Evolutionary conservation across 768 basidiomycete genomes (phyloP), one percentile per base, ranked within the genome.

Genomic region (Russula dissimulans): DNA sequence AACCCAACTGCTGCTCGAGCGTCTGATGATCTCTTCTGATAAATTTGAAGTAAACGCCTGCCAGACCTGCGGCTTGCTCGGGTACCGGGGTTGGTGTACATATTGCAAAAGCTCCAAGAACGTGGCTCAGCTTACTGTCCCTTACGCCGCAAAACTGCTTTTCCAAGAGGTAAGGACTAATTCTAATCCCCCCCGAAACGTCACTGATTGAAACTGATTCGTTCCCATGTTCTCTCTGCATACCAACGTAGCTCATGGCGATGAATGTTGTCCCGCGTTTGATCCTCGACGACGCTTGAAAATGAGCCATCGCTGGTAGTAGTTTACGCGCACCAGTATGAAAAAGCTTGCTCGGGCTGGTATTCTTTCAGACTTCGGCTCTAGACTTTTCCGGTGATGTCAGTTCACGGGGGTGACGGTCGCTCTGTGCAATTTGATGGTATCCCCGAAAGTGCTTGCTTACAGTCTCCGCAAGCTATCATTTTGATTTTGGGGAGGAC

Each of bases 11-110:
- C 77, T 99, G 38, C 83, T 99, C 3, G 97, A 99, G 73, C 89
- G 97, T 29, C 80, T 99, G 15, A 99, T 99, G 97, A 95, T 98
- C 62, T 98, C 95, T 6, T 97, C 94, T 26, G 97, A 99, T 75
- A 91, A 91, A 68, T 99, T 98, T 69, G 91, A 97, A 72, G 91
- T 97, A 54, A 91, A 95, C 67, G 95, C 95, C 12, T 99, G 97
- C 70, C 81, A 93, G 67, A 82, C 87, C 59, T 99, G 97, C 71
- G 97, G 97, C 8, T 75, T 97, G 66, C 87, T 98, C 81, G 97
- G 95, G 3, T 91, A 91, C 71, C 85, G 89, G 68, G 91, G 91
- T 59, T 97, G 94, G 93, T 97, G 95, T 72, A 83, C 91, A n/a
- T 92, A 91, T 68, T 98, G 95, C 83, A 95, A 97, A 77, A 93